Percentiles rank a stretch among this genome's conserved stretches.
Conservation (phyloP, 2,329 filamentous ascomycete species). For the Aspergillus texensis region DNA sequence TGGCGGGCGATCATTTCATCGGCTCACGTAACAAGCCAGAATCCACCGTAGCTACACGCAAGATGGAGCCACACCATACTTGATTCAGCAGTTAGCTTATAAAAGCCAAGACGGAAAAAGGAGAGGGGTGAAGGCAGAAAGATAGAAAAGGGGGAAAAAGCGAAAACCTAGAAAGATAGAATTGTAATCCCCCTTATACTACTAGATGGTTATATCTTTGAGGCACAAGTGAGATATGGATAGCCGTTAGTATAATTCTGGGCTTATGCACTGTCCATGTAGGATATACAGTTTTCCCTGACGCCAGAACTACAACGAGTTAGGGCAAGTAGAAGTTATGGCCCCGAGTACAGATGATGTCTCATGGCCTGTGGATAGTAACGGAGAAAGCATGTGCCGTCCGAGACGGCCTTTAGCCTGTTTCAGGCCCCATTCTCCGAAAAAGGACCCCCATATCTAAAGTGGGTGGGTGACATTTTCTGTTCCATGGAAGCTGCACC, state of each 20-base stretch:
- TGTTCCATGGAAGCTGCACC: constrained; percentile 8
- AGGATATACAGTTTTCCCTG: background rate
- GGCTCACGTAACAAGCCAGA: constrained; percentile 1
- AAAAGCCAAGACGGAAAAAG: constrained; percentile 18
- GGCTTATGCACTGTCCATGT: constrained; percentile 11
- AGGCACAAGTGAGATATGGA: background rate
- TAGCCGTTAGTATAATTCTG: constrained; percentile 1
- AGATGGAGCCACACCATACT: constrained; percentile 20
- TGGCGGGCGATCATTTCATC: constrained; percentile 4
- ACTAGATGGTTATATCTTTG: background rate
- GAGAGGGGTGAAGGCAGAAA: constrained; percentile 13
- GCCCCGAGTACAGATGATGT: background rate
- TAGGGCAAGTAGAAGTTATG: background rate
- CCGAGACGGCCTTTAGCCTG: constrained; percentile 24
- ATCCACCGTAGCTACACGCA: constrained; percentile 11
- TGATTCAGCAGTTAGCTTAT: constrained; percentile 9
- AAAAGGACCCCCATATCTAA: constrained; percentile 3
- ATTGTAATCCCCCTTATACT: background rate
- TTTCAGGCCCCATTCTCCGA: constrained; percentile 35
- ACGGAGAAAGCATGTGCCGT: constrained; percentile 22
- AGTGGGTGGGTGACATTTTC: constrained; percentile 12
- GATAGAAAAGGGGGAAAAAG: constrained; percentile 6
- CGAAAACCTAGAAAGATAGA: background rate
- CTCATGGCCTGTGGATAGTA: background rate
- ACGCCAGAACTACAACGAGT: background rate